Conservation (phyloP, 331 rosid genomes). For the Malus hybrid region DNA sequence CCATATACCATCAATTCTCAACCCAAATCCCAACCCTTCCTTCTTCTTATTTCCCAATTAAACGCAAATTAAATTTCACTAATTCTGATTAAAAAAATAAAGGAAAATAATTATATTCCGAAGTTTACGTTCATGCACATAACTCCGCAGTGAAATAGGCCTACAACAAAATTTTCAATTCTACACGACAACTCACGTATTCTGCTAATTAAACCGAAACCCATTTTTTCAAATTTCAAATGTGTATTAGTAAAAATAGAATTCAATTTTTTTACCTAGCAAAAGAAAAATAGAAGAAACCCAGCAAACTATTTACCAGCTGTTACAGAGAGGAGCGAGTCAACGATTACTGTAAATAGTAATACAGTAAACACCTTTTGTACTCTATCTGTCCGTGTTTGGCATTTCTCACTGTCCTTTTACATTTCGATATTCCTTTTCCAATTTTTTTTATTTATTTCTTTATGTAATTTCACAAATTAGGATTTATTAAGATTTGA, state of each 20-base stretch:
- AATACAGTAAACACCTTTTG: not conserved
- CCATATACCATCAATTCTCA: not conserved
- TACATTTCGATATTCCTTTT: not conserved
- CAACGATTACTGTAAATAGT: not conserved
- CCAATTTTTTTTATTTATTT: not conserved
- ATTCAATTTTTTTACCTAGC: not conserved
- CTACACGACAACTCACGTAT: not conserved
- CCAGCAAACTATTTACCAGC: not conserved
- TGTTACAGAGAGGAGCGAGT: not conserved
- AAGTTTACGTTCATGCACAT: not conserved
- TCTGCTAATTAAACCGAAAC: not conserved
- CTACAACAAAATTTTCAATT: no score
- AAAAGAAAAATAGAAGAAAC: not conserved
- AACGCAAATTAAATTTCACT: not conserved
- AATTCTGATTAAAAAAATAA: not conserved
- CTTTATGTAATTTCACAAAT: not conserved
- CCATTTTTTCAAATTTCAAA: not conserved
- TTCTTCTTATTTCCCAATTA: not conserved
- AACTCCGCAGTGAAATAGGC: no score
- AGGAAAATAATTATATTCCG: not conserved
- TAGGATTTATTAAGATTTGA: not conserved
- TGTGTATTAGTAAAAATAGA: not conserved
- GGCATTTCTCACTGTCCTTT: not conserved
- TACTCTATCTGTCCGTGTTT: not conserved
- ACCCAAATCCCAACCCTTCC: not conserved